phyloP scores from a whole-genome alignment of 164 flowering plant species.

The Stephania yunnanensis region DNA sequence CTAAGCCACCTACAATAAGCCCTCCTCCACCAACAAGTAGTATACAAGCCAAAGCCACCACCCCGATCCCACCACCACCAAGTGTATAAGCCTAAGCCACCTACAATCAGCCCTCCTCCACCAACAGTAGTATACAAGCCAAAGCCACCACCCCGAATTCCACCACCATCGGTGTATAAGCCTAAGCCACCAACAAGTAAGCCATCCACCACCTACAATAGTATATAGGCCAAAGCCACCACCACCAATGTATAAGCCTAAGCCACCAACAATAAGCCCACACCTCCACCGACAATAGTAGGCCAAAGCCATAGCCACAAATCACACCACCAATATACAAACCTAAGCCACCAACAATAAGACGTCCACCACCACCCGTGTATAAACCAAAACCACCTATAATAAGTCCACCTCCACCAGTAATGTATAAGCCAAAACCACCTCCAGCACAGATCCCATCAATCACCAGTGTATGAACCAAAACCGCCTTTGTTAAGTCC shows the following conservation, averaged over 20 bases:
- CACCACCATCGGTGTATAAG: neutral
- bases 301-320: no score
- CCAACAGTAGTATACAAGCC: no score
- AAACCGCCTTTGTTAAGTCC: neutral
- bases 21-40: no score
- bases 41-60: no score
- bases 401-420: neutral
- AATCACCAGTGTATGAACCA: neutral
- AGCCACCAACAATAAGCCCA: no score
- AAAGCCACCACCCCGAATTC: neutral
- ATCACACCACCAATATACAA: neutral
- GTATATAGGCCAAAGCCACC: neutral
- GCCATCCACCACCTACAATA: neutral
- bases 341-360: no score
- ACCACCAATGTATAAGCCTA: neutral
- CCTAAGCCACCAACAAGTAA: neutral
- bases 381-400: neutral
- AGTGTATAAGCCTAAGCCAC: neutral
- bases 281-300: no score
- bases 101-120: neutral
- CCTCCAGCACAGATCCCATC: neutral
- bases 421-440: neutral
- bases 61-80: neutral
- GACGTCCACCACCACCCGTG: neutral
- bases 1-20: no score